Base-by-base conservation (phyloP, 2,329 filamentous ascomycete species). In the Coniella lustricola region DNA sequence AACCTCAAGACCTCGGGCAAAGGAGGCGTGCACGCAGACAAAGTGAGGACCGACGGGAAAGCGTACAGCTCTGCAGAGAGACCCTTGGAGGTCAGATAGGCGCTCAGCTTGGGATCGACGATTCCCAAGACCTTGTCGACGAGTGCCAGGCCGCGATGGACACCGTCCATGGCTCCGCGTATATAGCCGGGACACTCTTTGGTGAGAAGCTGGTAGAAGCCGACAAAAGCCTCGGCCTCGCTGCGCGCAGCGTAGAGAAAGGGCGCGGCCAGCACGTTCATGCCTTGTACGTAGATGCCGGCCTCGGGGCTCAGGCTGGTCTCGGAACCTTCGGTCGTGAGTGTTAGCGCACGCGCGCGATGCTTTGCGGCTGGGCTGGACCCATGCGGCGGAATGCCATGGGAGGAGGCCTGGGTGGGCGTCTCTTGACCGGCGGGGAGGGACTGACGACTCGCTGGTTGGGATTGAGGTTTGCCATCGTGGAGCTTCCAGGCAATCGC, bases 181-280 rank as follows among this genome's bases (percentile, higher is more conserved):
- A 97, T 91, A 66, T 98, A 98, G 2, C 87, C 90, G 0, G 93
- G 93, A 56, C 87, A 90, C 65, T 97, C 91, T 48, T 78, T 75
- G 1, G 89, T 94, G 54, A 98, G 81, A 55, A 96, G 85, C 37
- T 82, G 83, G 63, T 95, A 83, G 60, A 98, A 96, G 2, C 90
- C 85, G 4, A 88, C 84, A 59, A 95, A 98, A 2, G 93, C 93
- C 68, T 98, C 90, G 7, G 90, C 85, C 69, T 98, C 93, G 64
- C 89, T 95, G 50, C 90, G 84, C 1, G 93, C 90, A 4, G 89
- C 90, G 64, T 98, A 98, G 39, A 98, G 75, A 62, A 98, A 96
- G 0, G 93, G 93, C 1, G 93, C 93, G 9, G 90, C 91, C 14
- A 98, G 79, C 35, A 98, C 93, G 63, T 98, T 98, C 91, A 98